These are phyloP conservation scores for Apostasia ramifera DNA, from an alignment of 106 monocot species.

Conservation along the genomic window DNA sequence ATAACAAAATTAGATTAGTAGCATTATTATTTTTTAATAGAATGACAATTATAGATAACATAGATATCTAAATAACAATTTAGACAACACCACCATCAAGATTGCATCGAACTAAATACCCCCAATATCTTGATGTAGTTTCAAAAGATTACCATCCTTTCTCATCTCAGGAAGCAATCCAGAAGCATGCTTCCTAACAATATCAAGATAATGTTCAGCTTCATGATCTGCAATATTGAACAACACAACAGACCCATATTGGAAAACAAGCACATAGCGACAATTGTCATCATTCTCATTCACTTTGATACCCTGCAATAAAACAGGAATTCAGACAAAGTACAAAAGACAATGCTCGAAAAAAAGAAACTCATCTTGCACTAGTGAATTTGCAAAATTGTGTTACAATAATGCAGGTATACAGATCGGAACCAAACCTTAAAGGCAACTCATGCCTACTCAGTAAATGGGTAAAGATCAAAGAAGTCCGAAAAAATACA, in stretches of 20 bases:
- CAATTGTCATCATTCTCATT: slow-evolving; percentile 39
- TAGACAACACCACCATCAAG: too few relatives aligned
- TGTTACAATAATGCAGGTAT: too few relatives aligned
- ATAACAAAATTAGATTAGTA: too few relatives aligned
- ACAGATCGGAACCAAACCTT: too few relatives aligned
- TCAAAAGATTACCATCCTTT: slow-evolving; percentile 53
- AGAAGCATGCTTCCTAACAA: slow-evolving; percentile 66
- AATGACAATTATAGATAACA: too few relatives aligned
- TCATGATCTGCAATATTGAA: slow-evolving; percentile 89
- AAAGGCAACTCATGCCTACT: too few relatives aligned
- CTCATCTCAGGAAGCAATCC: slow-evolving; percentile 75
- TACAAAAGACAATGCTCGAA: background rate
- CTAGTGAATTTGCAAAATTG: too few relatives aligned
- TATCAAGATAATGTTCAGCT: slow-evolving; percentile 68
- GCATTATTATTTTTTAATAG: too few relatives aligned
- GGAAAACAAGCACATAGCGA: slow-evolving; percentile 76
- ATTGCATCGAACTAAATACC: too few relatives aligned
- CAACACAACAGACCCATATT: slow-evolving; percentile 81
- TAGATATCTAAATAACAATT: too few relatives aligned
- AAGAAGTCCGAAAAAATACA: background rate
- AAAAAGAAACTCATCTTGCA: slow-evolving; percentile 4
- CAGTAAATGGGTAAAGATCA: background rate
- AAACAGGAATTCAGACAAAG: slow-evolving; percentile 1
- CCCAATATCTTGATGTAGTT: too few relatives aligned
- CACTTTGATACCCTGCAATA: slow-evolving; percentile 38